Evolutionary conservation across 768 basidiomycete genomes (phyloP), one percentile per base, ranked within the genome.

Genomic region (Phaeotremella skinneri): DNA sequence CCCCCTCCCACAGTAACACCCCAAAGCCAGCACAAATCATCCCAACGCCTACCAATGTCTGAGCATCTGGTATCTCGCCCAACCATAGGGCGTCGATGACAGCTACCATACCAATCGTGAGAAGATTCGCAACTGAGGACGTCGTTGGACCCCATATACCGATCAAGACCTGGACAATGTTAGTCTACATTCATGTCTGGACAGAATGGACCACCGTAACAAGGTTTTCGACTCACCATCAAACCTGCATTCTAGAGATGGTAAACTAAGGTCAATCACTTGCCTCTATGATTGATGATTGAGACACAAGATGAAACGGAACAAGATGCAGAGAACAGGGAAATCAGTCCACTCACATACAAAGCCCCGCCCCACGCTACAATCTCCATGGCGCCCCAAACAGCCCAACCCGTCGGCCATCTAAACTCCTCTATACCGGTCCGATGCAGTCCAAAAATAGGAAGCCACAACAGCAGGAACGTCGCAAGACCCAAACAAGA

Each of bases 101-200:
- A 48, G 91, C 83, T 14, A 91, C 89, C 49, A 96, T 82, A 34
- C 94, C 89, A 64, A 94, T 93, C 4, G 92, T 92, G n/a, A 94
- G 81, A n/a, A 98, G 82, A 76, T 84, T 91, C 45, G 91, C 91
- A 30, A 96, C 91, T 1, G 89, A 90, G 7, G 86, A 85, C 42
- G 91, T 83, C 41, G 92, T 85, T 4, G 91, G 91, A 2, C 91
- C 91, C 89, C 89, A 92, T 26, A 89, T 77, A 26, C 88, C 88
- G 49, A 94, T 79, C 2, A 94, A 80, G 55, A 88, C 89, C 91
- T 23, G 37, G 51, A 26, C 37, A 45, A 16, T 26, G 29, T 42
- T 6, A 43, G 21, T 39, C 29, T 26, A 26, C 17, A 13, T 45
- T 7, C 21, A 5, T 30, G 27, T 51, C 11, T 6, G 20, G 27